Evolutionary conservation across 2,329 filamentous ascomycete species (phyloP), one percentile per base, ranked within the genome.

Genomic region (Cyphellophora europaea): DNA sequence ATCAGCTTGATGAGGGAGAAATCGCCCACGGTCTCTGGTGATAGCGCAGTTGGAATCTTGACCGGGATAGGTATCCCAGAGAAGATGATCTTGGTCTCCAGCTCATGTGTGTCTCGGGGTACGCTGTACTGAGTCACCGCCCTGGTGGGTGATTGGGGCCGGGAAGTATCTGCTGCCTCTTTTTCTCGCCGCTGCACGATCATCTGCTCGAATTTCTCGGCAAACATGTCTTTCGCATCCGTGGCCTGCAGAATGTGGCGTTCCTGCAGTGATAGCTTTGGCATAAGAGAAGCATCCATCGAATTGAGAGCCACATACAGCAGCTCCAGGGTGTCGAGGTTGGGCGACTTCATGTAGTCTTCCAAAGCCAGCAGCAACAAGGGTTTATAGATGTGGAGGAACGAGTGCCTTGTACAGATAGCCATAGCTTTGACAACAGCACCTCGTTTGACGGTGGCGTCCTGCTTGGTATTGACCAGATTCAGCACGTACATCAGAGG

Each of bases 341-440:
- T 79, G 0, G 91, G 91, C 1, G 81, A 79, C 53, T 93, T 91
- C 63, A 96, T 98, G 58, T 98, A 98, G 54, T 96, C 89, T 53
- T 98, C 89, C 34, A 98, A 68, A 1, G 91, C 91, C 28, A 98
- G 65, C 23, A 98, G 67, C 33, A 98, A 69, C 25, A 98, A 70
- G 17, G 91, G 91, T 83, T 98, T 98, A 67, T 98, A 98, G 45
- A 98, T 98, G 61, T 98, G 91, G 48, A 98, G 65, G 60, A 98
- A 98, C 3, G 91, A 88, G 66, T 98, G 91, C 28, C 91, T 72
- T 5, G 91, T 98, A 66, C 91, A 98, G 49, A 98, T 95, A 18
- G 91, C 91, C 91, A 98, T 98, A 27, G 91, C 86, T 57, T 96
- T 96, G 39, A 96, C 89, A 32, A 95, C 73, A 13, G 91, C 91